Conservation (phyloP, 169 alveolate genomes). For the Plasmodium blacklocki region DNA sequence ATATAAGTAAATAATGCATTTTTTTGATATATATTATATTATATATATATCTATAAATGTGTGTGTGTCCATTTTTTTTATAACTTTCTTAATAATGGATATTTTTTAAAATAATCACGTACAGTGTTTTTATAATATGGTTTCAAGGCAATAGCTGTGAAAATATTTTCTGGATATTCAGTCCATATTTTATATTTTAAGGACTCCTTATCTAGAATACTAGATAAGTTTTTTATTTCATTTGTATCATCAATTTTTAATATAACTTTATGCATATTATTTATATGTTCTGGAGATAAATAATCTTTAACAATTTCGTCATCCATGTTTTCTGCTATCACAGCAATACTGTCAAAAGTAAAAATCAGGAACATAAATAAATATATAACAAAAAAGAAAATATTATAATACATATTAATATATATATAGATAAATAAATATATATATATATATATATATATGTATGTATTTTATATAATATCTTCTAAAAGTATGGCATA, state of each 20-base stretch:
- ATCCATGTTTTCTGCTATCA: conserved; percentile 67
- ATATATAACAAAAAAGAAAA: background rate
- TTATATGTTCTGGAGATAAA: conserved; percentile 75
- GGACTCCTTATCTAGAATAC: conserved; percentile 40
- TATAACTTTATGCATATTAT: conserved; percentile 79
- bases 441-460: conserved; percentile 10
- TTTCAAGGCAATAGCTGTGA: conserved; percentile 78
- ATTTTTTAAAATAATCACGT: conserved; percentile 77
- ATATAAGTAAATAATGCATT: too few relatives aligned
- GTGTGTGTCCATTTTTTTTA: background rate
- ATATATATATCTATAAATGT: too few relatives aligned
- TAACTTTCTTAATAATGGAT: conserved; percentile 61
- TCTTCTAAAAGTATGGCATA: background rate
- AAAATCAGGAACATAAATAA: too few relatives aligned
- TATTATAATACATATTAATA: background rate
- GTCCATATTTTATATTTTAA: conserved; percentile 77
- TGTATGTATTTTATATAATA: background rate
- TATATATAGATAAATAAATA: background rate
- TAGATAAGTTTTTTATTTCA: conserved; percentile 61
- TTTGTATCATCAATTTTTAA: conserved; percentile 61
- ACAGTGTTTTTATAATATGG: conserved; percentile 77
- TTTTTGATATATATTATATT: too few relatives aligned
- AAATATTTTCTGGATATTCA: conserved; percentile 79
- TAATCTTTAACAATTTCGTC: conserved; percentile 75
- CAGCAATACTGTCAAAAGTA: conserved; percentile 70